Evolutionary conservation across 176 grass and related monocot species (phyloP).

Genomic region (Bromus sterilis): DNA sequence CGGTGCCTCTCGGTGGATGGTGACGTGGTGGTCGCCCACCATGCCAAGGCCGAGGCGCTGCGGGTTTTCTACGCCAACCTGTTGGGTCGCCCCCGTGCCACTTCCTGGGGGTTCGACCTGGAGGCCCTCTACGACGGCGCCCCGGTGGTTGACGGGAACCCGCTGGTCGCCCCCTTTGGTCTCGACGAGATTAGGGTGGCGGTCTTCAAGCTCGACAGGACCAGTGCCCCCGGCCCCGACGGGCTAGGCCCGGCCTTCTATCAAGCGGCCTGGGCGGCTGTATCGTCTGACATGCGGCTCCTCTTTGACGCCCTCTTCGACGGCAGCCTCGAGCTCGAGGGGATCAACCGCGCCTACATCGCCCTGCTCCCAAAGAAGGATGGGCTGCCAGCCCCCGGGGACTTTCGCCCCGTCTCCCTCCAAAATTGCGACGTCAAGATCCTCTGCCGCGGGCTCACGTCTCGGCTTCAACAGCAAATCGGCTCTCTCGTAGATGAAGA

Average conservation of each 20-base stretch:
- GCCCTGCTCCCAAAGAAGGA: neutral
- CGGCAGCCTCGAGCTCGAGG: rapidly evolving
- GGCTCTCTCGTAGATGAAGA: rapidly evolving
- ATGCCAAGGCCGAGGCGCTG: neutral
- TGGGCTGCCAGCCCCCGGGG: rapidly evolving
- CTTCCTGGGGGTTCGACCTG: neutral
- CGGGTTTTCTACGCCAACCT: neutral
- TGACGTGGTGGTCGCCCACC: neutral
- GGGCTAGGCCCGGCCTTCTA: neutral
- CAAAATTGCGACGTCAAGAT: neutral
- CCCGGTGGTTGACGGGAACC: rapidly evolving
- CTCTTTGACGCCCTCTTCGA: neutral
- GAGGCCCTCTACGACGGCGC: rapidly evolving
- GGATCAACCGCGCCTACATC: neutral
- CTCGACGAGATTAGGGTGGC: neutral
- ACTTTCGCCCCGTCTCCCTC: neutral
- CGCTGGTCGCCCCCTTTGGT: neutral
- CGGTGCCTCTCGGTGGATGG: neutral
- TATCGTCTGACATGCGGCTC: rapidly evolving
- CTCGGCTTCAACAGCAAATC: too few species aligned
- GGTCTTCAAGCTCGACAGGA: neutral
- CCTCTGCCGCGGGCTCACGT: too few species aligned
- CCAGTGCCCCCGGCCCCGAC: neutral
- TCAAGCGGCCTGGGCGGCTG: neutral
- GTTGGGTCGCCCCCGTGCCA: rapidly evolving